These are phyloP conservation scores for Metschnikowia noctiluminum DNA, from an alignment of 805 yeast genomes.

Conservation along the genomic window DNA sequence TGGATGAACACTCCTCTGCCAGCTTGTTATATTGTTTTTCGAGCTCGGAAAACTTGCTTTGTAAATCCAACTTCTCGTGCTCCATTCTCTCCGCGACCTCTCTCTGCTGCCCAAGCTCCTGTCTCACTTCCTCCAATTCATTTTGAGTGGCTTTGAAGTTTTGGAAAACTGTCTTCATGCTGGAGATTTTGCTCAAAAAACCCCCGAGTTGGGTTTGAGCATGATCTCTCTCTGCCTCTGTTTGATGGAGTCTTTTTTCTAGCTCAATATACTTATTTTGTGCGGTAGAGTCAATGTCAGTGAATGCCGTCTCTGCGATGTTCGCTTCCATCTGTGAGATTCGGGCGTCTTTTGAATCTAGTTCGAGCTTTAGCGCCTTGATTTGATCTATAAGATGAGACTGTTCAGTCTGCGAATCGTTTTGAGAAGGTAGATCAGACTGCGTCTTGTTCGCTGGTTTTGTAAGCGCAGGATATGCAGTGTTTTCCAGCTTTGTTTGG, in stretches of 20 bases:
- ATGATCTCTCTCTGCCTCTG: slow-evolving; percentile 48
- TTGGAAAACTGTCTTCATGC: slow-evolving; percentile 68
- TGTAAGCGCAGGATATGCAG: no score
- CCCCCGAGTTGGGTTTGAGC: slow-evolving; percentile 59
- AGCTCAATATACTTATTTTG: slow-evolving; percentile 2
- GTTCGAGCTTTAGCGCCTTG: no score
- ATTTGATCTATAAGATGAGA: no score
- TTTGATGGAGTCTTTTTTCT: slow-evolving; percentile 9
- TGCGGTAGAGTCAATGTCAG: background rate
- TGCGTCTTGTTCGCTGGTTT: no score
- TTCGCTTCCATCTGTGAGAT: no score
- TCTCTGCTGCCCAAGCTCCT: slow-evolving; percentile 7
- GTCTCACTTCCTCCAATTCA: slow-evolving; percentile 46
- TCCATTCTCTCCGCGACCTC: slow-evolving; percentile 3
- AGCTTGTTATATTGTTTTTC: slow-evolving; percentile 29
- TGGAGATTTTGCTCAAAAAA: slow-evolving; percentile 57
- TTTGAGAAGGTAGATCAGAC: no score
- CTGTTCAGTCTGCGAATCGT: no score
- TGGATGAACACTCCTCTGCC: slow-evolving; percentile 14
- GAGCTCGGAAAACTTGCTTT: background rate
- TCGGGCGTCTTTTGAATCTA: no score
- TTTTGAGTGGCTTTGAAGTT: slow-evolving; percentile 71
- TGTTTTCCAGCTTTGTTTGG: no score
- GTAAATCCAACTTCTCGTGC: slow-evolving; percentile 1
- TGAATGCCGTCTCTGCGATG: background rate